Base-by-base conservation (phyloP, 2,329 filamentous ascomycete species). In the Calonectria crousiana region DNA sequence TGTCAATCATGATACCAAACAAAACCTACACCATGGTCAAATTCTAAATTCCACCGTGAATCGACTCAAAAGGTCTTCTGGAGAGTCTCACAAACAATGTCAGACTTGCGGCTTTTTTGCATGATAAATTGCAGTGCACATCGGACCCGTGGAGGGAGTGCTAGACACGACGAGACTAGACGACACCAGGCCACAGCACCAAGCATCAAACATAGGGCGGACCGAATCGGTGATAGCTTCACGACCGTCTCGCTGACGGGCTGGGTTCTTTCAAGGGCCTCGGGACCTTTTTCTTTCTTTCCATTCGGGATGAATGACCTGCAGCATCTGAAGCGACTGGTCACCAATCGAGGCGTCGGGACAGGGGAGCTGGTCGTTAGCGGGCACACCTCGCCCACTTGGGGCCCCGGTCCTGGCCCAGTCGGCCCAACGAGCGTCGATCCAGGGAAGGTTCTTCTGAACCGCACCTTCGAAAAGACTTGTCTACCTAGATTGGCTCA, bases 321-420 rank as follows among this genome's bases (percentile, higher is more conserved):
- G 71, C 71, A 73, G 71, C 58, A 69, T 69, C 47, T 65, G 49
- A 69, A 36, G 60, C 53, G 66, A 69, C 56, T 51, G 71, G 66
- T 68, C 65, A 72, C 65, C 70, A 72, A 72, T 72, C 53, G 71
- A 73, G 53, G 49, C 34, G 26, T 60, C 66, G 41, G 26, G 66
- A 66, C 66, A 66, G 58, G 71, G 71, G 41, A 38, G 38, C 58
- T 32, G 66, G 66, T 44, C 56, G 47, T 66, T 73, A 69, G 66
- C 49, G 62, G 60, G 13, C 26, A 53, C 69, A 49, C 58, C 18
- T 28, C 32, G 30, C 30, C 58, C n/a, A 26, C 44, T 67, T 67
- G 38, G 30, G 2, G 16, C 41, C 64, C 52, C 53, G 52, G 41
- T 23, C 60, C 58, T n/a, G 52, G 62, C 41, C 52, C 32, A 38